These are phyloP conservation scores for Cercospora nicotianae DNA, from an alignment of 2,329 filamentous ascomycete genomes.

Conservation along the genomic window DNA sequence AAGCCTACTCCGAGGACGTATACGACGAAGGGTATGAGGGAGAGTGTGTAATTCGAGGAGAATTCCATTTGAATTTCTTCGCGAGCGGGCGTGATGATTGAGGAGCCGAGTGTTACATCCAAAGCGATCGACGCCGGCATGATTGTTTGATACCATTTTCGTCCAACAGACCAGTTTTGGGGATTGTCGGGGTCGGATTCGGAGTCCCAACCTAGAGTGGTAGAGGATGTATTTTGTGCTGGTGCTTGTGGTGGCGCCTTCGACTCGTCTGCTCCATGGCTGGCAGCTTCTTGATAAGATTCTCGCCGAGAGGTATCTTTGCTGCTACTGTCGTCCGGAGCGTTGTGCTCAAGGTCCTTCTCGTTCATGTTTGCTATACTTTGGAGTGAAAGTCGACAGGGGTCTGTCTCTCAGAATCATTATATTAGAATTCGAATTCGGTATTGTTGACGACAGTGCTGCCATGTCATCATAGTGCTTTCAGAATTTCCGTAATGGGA, in stretches of 20 bases:
- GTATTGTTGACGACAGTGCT: neutral
- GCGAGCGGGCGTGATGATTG: neutral
- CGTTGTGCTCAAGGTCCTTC: neutral
- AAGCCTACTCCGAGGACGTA: neutral
- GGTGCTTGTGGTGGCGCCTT: neutral
- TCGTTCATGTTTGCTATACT: neutral
- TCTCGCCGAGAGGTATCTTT: neutral
- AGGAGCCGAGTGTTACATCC: neutral
- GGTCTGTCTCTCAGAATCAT: neutral
- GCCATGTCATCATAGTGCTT: neutral
- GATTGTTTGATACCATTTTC: neutral
- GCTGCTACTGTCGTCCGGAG: neutral
- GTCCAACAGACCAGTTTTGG: neutral
- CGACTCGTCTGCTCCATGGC: neutral
- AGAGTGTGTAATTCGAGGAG: neutral
- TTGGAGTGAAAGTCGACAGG: neutral
- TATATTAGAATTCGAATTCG: neutral
- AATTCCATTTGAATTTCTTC: neutral
- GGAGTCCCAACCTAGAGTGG: neutral
- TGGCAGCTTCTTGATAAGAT: neutral
- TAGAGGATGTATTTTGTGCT: neutral
- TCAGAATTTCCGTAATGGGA: neutral
- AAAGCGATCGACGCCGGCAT: neutral
- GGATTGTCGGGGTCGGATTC: neutral
- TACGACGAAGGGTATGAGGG: neutral